A percentile compares a stretch with the other conserved stretches of the same genome.
Conservation (phyloP, 2,329 filamentous ascomycete genomes). For the Aspergillus jensenii region DNA sequence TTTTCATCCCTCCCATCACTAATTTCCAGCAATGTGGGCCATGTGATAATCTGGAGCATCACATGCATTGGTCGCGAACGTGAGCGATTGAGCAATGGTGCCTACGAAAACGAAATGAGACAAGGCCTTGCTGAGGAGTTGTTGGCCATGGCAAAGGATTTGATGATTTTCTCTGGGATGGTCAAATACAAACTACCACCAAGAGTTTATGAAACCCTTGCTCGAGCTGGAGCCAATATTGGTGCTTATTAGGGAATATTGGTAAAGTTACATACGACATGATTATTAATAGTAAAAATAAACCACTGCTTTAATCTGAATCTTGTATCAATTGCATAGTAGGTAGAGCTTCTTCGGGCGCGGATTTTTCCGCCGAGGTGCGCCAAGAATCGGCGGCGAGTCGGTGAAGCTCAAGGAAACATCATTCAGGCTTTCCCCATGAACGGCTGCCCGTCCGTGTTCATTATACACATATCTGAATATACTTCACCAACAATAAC, state of each 20-base stretch:
- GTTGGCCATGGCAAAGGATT: slow-evolving; percentile 78
- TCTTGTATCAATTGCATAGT: no score
- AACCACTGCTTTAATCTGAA: neutral
- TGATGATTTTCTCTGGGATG: slow-evolving; percentile 92
- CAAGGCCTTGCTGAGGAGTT: slow-evolving; percentile 64
- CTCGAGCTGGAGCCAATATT: slow-evolving; percentile 71
- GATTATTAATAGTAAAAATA: neutral
- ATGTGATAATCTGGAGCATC: slow-evolving; percentile 91
- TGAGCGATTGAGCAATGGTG: slow-evolving; percentile 65
- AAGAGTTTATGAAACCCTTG: slow-evolving; percentile 83
- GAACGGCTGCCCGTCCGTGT: neutral
- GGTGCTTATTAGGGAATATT: slow-evolving; percentile 37
- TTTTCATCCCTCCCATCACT: slow-evolving; percentile 78
- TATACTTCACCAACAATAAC: neutral
- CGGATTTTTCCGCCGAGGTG: slow-evolving; percentile 1
- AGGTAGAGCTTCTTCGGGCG: neutral
- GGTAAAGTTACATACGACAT: neutral
- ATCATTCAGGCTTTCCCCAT: neutral
- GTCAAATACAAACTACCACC: slow-evolving; percentile 87
- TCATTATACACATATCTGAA: neutral
- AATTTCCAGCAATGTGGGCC: slow-evolving; percentile 85
- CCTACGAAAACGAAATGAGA: slow-evolving; percentile 62
- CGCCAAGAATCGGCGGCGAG: slow-evolving; percentile 9
- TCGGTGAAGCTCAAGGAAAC: neutral
- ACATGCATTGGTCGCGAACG: slow-evolving; percentile 79